These are phyloP conservation scores for Melampsora larici-populina DNA, from an alignment of 1,284 basidiomycete genomes.

Conservation along the genomic window DNA sequence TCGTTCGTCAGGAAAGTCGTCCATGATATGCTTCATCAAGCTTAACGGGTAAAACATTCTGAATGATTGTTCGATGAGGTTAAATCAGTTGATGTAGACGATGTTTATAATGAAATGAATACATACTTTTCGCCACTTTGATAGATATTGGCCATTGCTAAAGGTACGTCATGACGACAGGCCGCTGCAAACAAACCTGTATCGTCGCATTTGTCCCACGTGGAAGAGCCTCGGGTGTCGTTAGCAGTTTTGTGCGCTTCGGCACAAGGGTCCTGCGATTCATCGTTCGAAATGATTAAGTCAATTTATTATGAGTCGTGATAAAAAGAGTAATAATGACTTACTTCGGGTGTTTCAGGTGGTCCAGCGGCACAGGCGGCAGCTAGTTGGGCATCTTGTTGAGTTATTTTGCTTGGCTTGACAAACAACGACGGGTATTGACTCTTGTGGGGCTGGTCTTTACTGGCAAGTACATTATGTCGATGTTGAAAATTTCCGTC, in stretches of 20 bases:
- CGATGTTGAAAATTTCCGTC: slow-evolving; percentile 5
- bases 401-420: background rate
- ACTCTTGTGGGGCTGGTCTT: background rate
- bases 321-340: background rate
- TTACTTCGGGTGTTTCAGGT: background rate
- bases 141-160: background rate
- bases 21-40: too few relatives aligned
- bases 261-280: background rate
- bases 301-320: background rate
- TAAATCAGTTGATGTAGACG: too few relatives aligned
- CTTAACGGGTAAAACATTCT: slow-evolving; percentile 22
- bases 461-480: background rate
- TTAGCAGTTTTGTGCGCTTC: slow-evolving; percentile 24
- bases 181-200: too few relatives aligned
- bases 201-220: too few relatives aligned
- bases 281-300: too few relatives aligned
- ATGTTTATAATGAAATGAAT: background rate
- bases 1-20: too few relatives aligned
- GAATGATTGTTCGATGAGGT: too few relatives aligned
- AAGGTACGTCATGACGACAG: slow-evolving; percentile 8
- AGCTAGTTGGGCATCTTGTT: background rate
- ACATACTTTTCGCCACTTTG: too few relatives aligned
- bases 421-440: slow-evolving; percentile 3
- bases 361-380: background rate
- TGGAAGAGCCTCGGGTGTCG: background rate